A percentile compares a stretch with the other conserved stretches of the same genome.
phyloP scores from a whole-genome alignment of 371 early-diverging fungal genomes.

The Massospora cicadina region DNA sequence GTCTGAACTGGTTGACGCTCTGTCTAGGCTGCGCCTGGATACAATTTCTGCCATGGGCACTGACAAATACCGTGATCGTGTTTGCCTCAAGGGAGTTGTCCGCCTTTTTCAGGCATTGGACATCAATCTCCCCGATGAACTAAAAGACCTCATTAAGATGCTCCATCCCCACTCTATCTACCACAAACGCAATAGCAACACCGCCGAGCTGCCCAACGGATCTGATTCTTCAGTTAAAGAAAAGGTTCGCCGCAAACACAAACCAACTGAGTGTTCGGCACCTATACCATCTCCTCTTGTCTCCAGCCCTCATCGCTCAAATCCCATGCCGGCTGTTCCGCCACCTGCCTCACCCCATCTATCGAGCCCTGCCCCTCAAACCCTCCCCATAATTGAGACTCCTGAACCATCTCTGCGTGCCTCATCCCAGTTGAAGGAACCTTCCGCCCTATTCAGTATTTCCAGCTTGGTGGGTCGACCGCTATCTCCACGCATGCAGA shows the following conservation, averaged over 20 bases:
- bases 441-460: not conserved
- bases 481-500: not conserved
- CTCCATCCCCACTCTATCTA: not conserved
- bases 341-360: not conserved
- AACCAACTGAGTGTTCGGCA: not conserved
- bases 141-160: not conserved
- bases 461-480: not conserved
- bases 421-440: not conserved
- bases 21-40: not conserved
- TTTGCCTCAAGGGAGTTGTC: not conserved
- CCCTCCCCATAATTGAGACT: not conserved
- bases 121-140: not conserved
- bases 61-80: not conserved
- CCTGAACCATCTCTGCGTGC: no score
- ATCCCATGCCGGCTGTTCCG: not conserved
- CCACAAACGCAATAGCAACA: not conserved
- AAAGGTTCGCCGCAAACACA: not conserved
- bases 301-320: not conserved
- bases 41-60: not conserved
- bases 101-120: constrained; percentile 2
- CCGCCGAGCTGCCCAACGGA: not conserved
- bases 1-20: not conserved
- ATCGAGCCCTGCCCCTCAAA: not conserved
- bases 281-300: not conserved
- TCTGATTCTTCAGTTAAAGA: not conserved